A percentile compares a stretch with the other conserved stretches of the same genome.
phyloP scores from a whole-genome alignment of 208 protist genomes.

The Acanthamoeba castellanii region DNA sequence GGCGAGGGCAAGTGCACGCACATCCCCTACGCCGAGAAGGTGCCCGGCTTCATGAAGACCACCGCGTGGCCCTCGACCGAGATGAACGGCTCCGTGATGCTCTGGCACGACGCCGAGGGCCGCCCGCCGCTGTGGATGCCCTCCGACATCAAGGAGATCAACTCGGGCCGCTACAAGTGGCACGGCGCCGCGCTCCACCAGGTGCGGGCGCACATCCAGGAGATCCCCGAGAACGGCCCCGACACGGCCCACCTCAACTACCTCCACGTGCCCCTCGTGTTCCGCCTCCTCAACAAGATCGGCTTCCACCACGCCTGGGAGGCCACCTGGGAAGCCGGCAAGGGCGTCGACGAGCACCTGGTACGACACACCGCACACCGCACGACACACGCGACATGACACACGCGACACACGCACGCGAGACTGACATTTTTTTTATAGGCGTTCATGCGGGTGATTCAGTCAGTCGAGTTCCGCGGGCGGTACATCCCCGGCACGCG shows the following conservation, averaged over 20 bases:
- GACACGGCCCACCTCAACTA: constrained; percentile 74
- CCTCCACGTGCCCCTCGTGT: constrained; percentile 52
- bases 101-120: constrained; percentile 74
- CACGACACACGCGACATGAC: neutral
- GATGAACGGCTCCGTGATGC: constrained; percentile 36
- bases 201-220: constrained; percentile 72
- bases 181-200: constrained; percentile 65
- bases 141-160: constrained; percentile 50
- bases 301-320: constrained; percentile 71
- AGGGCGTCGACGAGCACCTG: constrained; percentile 68
- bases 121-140: constrained; percentile 35
- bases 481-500: neutral
- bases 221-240: constrained; percentile 75
- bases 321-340: constrained; percentile 40
- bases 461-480: constrained; percentile 9
- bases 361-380: neutral
- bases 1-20: constrained; percentile 72
- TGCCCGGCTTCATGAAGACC: constrained; percentile 52
- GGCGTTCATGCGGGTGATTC: constrained; percentile 25
- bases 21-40: constrained; percentile 75
- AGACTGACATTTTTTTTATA: neutral
- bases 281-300: neutral
- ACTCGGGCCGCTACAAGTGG: constrained; percentile 50
- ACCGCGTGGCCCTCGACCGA: constrained; percentile 1
- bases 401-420: no score